Base-by-base conservation (phyloP, 2,329 filamentous ascomycete species). In the Orbilia quercus region DNA sequence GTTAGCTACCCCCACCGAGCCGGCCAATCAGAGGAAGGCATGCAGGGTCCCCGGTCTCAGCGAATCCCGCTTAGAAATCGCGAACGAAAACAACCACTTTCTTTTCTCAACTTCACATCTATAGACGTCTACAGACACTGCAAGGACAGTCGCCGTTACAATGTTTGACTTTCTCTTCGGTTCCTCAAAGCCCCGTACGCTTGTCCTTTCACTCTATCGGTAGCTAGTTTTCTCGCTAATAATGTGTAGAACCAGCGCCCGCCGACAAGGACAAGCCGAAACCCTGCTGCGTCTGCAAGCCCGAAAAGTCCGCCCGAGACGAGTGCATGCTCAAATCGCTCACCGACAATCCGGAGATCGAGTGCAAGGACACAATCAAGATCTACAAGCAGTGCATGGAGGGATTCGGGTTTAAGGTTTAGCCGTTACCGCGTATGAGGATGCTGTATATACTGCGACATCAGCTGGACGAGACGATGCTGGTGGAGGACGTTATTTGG, bases 281-380 rank as follows among this genome's bases (percentile, higher is more conserved):
- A 92, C 94, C 94, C 45, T 98, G 95, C 86, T 98, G 95, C 81
- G 94, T 98, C 31, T 99, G 94, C 87, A 97, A 93, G 80, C 88
- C 94, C 50, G 92, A 98, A 82, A 99, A 99, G 82, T 85, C 91
- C 44, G 87, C 87, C 77, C 91, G 94, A 75, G 94, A 99, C 83
- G 93, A 99, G 82, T 99, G 94, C 85, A 97, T 99, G 94, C 91
- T 98, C 66, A 97, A 97, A 84, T 96, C 92, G 66, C 92, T 87
- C 75, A 86, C 91, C 74, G 85, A 89, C 79, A 90, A 97, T 80
- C 91, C 94, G 36, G 86, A 91, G 78, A 86, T 87, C 79, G 93
- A 96, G 79, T 98, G 94, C 85, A 86, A 89, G 82, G 86, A 89
- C 53, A 85, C 92, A 74, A 90, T 98, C 76, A 88, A 91, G 42